Evolutionary conservation across 306 rosid genomes (phyloP).

Genomic region (Rubus idaeus): DNA sequence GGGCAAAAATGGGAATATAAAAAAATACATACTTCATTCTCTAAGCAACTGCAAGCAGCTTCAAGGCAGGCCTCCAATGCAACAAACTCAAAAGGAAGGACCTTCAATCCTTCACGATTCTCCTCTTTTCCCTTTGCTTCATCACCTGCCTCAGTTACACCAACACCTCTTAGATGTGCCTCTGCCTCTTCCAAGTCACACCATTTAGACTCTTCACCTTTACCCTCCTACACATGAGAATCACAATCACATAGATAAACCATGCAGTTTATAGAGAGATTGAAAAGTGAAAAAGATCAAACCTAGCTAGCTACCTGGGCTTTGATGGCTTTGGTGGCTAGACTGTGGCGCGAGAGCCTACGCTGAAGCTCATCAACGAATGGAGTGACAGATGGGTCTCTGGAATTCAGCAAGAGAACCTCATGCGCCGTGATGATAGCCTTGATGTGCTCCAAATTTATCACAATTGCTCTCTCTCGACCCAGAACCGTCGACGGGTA

Average conservation of each 20-base stretch:
- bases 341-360: conserved; percentile 59
- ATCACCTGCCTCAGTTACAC: conserved; percentile 26
- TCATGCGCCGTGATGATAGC: conserved; percentile 89
- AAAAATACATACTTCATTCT: conserved; percentile 47
- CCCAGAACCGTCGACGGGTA: conserved; percentile 68
- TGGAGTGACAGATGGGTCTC: conserved; percentile 85
- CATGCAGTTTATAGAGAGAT: background rate
- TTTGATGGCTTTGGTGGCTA: conserved; percentile 31
- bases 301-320: conserved; percentile 32
- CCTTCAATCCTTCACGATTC: conserved; percentile 56
- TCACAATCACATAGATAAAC: background rate
- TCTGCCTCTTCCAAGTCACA: conserved; percentile 41
- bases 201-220: conserved; percentile 48
- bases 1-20: background rate
- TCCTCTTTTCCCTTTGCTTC: too few species aligned
- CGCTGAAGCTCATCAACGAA: conserved; percentile 74
- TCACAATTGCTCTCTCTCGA: conserved; percentile 80
- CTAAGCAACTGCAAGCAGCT: conserved; percentile 84
- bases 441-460: conserved; percentile 84
- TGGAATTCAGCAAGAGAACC: conserved; percentile 76
- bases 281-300: too few species aligned
- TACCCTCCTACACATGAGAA: conserved; percentile 33
- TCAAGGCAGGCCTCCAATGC: conserved; percentile 92
- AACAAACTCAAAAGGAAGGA: conserved; percentile 82
- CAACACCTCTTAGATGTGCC: conserved; percentile 5